phyloP scores from a whole-genome alignment of 176 grass and related monocot genomes.

The Oryza brachyantha region DNA sequence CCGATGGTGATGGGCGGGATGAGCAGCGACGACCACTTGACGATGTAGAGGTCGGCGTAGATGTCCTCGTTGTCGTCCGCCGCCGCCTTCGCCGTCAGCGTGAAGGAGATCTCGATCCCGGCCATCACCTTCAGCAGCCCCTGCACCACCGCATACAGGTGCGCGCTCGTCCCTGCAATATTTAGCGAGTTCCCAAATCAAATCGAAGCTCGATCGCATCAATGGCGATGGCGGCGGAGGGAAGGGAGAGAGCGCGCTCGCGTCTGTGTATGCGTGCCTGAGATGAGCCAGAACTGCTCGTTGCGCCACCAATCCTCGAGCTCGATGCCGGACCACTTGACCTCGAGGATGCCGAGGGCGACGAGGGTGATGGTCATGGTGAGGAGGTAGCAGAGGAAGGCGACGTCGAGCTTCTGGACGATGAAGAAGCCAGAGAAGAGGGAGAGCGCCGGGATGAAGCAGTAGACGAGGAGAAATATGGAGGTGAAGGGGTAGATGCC shows the following conservation, averaged over 20 bases:
- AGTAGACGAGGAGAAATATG: conserved; percentile 62
- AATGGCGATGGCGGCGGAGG: not conserved
- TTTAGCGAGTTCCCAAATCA: no score
- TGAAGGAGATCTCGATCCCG: conserved; percentile 93
- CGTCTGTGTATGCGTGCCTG: not conserved
- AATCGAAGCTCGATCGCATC: not conserved
- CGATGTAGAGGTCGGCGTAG: conserved; percentile 74
- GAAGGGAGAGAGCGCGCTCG: not conserved
- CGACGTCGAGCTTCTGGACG: conserved; percentile 83
- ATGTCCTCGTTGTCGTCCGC: conserved; percentile 74
- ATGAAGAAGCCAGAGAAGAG: conserved; percentile 97
- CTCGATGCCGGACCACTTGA: conserved; percentile 81
- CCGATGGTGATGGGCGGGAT: conserved; percentile 82
- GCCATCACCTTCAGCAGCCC: conserved; percentile 78
- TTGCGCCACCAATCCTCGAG: conserved; percentile 97
- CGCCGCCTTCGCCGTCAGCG: conserved; percentile 66
- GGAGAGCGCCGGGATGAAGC: conserved; percentile 97
- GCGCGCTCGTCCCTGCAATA: conserved; percentile 52
- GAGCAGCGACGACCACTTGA: conserved; percentile 82
- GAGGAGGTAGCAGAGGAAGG: conserved; percentile 86
- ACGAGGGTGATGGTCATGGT: conserved; percentile 87
- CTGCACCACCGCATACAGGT: conserved; percentile 77
- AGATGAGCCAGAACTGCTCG: conserved; percentile 98
- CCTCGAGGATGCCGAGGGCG: conserved; percentile 74
- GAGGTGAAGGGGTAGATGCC: conserved; percentile 31